Percentiles rank a stretch among this genome's conserved stretches.
phyloP scores from a whole-genome alignment of 805 yeast species.

The Candida maris region DNA sequence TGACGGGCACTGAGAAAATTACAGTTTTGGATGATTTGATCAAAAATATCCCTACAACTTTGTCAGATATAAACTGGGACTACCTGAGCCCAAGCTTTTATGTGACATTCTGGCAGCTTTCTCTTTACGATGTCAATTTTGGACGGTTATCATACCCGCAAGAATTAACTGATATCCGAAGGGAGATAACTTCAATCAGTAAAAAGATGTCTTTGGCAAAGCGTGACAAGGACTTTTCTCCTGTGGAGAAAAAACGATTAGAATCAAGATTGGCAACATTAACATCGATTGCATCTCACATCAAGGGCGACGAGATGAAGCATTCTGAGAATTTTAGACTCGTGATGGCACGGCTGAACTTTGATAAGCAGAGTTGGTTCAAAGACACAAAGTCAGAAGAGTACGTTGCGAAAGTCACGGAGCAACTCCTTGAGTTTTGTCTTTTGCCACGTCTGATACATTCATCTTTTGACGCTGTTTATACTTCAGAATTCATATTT shows the following conservation, averaged over 20 bases:
- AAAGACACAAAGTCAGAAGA: conserved; percentile 12
- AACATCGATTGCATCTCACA: conserved; percentile 23
- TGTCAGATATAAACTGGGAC: conserved; percentile 21
- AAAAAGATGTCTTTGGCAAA: conserved; percentile 33
- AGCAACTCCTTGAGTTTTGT: conserved; percentile 53
- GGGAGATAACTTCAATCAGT: conserved; percentile 33
- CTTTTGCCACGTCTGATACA: conserved; percentile 72
- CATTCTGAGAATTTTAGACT: conserved; percentile 42
- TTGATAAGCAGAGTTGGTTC: conserved; percentile 40
- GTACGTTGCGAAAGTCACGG: conserved; percentile 3
- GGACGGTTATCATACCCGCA: conserved; percentile 46
- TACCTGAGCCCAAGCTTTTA: conserved; percentile 42
- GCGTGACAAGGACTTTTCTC: conserved; percentile 26
- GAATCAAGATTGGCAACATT: conserved; percentile 25
- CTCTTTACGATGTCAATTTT: conserved; percentile 66
- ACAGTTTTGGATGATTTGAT: conserved; percentile 11
- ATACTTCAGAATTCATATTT: conserved; percentile 56
- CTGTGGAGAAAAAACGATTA: conserved; percentile 23
- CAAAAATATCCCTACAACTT: conserved; percentile 11
- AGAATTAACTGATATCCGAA: conserved; percentile 40
- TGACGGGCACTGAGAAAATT: conserved; percentile 10
- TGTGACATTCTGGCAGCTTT: conserved; percentile 67
- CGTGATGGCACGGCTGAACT: conserved; percentile 28
- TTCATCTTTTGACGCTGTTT: conserved; percentile 81
- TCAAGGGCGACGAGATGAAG: conserved; percentile 38